These are phyloP conservation scores for Thermomucor indicae-seudaticae DNA, from an alignment of 371 early-diverging fungal species.

Conservation along the genomic window DNA sequence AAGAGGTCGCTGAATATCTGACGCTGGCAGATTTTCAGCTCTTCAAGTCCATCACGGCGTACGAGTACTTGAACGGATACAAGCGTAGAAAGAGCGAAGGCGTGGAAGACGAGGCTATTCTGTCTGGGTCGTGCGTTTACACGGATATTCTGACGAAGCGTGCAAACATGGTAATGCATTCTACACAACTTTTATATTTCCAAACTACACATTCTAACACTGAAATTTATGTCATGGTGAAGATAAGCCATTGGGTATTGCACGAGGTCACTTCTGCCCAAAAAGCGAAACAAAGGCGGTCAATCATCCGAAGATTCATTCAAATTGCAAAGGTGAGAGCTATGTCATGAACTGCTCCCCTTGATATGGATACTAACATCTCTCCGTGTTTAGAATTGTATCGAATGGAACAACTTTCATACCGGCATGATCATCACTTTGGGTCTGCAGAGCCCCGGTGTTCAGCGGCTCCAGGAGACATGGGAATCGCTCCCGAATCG, in stretches of 20 bases:
- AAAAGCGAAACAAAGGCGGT: conserved; percentile 21
- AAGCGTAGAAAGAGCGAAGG: neutral
- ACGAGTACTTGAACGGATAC: conserved; percentile 19
- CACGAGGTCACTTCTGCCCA: conserved; percentile 29
- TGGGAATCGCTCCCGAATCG: conserved; percentile 31
- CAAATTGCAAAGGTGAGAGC: conserved; percentile 44
- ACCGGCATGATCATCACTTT: conserved; percentile 44
- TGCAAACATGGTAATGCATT: conserved; percentile 14
- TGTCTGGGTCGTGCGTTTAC: neutral
- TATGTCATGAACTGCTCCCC: neutral
- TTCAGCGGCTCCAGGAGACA: conserved; percentile 23
- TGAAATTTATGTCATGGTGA: conserved; percentile 91
- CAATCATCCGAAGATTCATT: conserved; percentile 28
- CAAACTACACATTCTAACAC: conserved; percentile 49
- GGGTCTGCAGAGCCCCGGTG: conserved; percentile 24
- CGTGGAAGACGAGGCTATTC: neutral
- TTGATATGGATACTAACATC: neutral
- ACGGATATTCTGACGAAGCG: conserved; percentile 11
- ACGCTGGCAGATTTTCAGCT: conserved; percentile 38
- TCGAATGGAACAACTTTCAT: conserved; percentile 44
- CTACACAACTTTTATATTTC: neutral
- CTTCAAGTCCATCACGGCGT: conserved; percentile 25
- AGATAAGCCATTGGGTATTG: conserved; percentile 68
- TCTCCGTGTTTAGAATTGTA: conserved; percentile 21
- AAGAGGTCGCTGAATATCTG: conserved; percentile 40